These are phyloP conservation scores for Arabidopsis lyrata DNA, from an alignment of 441 rosid species.

Conservation along the genomic window DNA sequence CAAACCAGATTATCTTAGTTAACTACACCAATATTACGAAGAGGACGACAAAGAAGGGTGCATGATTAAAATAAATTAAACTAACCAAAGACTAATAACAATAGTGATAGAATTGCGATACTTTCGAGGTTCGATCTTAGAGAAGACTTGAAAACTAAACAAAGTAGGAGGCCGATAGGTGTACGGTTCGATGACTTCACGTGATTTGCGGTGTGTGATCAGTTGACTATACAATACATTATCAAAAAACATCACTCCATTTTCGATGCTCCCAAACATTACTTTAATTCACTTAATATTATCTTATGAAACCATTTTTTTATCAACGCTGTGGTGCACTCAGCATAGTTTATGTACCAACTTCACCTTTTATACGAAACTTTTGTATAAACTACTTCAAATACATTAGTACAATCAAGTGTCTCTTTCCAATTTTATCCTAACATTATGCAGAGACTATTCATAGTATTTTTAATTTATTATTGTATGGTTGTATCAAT, in stretches of 20 bases:
- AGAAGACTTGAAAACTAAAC: slow-evolving; percentile 51
- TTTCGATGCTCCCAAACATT: slow-evolving; percentile 41
- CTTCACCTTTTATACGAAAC: neutral
- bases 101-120: slow-evolving; percentile 28
- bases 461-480: neutral
- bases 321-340: neutral
- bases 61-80: neutral
- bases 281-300: slow-evolving; percentile 12
- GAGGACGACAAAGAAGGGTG: neutral
- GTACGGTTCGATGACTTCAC: slow-evolving; percentile 45
- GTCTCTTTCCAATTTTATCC: neutral
- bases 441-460: neutral
- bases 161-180: slow-evolving; percentile 43
- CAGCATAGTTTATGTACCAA: neutral
- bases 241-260: slow-evolving; percentile 37
- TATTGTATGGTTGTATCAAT: neutral
- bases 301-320: neutral
- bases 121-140: slow-evolving; percentile 40
- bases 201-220: slow-evolving; percentile 48
- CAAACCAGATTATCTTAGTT: neutral
- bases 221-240: slow-evolving; percentile 46
- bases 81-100: slow-evolving; percentile 5
- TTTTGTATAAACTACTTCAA: neutral
- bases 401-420: too few relatives aligned
- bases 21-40: slow-evolving; percentile 1